phyloP scores from a whole-genome alignment of 768 basidiomycete genomes.

The Auriscalpium orientale region DNA sequence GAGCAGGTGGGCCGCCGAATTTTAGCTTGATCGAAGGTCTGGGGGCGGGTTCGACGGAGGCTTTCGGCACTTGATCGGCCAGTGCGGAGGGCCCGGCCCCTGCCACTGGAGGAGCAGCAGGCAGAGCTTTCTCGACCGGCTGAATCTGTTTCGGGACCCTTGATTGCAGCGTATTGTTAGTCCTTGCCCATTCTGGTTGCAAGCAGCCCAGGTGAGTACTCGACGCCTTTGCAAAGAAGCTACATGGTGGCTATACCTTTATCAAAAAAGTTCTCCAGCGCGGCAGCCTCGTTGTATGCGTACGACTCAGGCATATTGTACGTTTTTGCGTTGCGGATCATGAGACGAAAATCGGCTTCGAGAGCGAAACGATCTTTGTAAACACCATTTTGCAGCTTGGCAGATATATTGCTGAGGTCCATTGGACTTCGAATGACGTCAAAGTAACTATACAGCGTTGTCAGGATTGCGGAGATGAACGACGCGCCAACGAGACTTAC shows the following conservation, averaged over 20 bases:
- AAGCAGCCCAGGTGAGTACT: not conserved
- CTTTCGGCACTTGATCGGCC: not conserved
- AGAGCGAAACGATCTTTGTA: constrained; percentile 83
- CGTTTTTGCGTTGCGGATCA: constrained; percentile 78
- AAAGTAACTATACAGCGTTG: constrained; percentile 60
- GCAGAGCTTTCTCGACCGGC: not conserved
- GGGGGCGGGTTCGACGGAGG: constrained; percentile 4
- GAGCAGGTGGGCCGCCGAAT: constrained; percentile 19
- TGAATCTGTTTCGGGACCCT: constrained; percentile 33
- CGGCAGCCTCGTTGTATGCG: constrained; percentile 68
- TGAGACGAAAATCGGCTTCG: constrained; percentile 78
- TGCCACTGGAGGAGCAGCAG: constrained; percentile 15
- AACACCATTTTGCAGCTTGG: constrained; percentile 79
- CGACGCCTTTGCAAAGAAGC: not conserved
- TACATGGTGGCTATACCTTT: constrained; percentile 52
- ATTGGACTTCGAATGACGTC: constrained; percentile 88
- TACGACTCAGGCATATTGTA: constrained; percentile 74
- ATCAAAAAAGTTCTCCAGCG: constrained; percentile 76
- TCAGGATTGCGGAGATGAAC: not conserved
- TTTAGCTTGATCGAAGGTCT: constrained; percentile 27
- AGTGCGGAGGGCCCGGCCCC: not conserved
- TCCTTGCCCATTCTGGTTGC: constrained; percentile 72
- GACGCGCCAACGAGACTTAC: constrained; percentile 35
- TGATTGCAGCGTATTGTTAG: constrained; percentile 74
- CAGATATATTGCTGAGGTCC: constrained; percentile 85